Evolutionary conservation across 805 yeast species (phyloP).

Genomic region (Candida tammaniensis): DNA sequence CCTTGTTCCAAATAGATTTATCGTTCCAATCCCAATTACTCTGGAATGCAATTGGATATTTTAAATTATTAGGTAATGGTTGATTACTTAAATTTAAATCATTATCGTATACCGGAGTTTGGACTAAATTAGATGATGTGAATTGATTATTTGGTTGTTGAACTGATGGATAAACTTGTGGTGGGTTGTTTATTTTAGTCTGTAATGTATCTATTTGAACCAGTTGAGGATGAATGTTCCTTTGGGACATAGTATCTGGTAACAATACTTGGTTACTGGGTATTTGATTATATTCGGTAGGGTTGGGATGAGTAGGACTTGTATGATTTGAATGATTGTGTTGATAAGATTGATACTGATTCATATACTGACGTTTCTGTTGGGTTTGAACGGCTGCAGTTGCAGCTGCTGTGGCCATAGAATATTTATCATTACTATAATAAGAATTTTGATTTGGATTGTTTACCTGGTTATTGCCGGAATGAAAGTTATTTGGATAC

Average conservation of each 20-base stretch:
- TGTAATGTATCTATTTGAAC: not conserved
- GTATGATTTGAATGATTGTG: not conserved
- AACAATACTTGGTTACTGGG: too few relatives aligned
- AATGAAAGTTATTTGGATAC: too few relatives aligned
- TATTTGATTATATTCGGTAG: not conserved
- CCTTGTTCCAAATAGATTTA: slow-evolving; percentile 12
- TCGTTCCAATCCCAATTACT: slow-evolving; percentile 7
- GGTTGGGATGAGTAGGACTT: too few relatives aligned
- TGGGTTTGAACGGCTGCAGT: slow-evolving; percentile 33
- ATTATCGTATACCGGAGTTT: slow-evolving; percentile 5
- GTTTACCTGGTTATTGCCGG: too few relatives aligned
- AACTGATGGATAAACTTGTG: not conserved
- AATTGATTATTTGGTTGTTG: not conserved
- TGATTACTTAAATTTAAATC: slow-evolving; percentile 12
- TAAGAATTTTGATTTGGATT: slow-evolving; percentile 11
- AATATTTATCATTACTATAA: slow-evolving; percentile 18
- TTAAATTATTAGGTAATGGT: slow-evolving; percentile 9
- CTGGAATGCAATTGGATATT: slow-evolving; percentile 4
- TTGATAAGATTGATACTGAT: slow-evolving; percentile 3
- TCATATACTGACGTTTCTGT: slow-evolving; percentile 17
- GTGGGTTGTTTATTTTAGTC: not conserved
- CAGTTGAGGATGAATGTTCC: not conserved
- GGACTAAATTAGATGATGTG: not conserved
- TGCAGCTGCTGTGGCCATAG: slow-evolving; percentile 28
- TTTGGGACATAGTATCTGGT: not conserved